These are phyloP conservation scores for Mallotus nudiflorus DNA, from an alignment of 345 rosid genomes.

Conservation along the genomic window DNA sequence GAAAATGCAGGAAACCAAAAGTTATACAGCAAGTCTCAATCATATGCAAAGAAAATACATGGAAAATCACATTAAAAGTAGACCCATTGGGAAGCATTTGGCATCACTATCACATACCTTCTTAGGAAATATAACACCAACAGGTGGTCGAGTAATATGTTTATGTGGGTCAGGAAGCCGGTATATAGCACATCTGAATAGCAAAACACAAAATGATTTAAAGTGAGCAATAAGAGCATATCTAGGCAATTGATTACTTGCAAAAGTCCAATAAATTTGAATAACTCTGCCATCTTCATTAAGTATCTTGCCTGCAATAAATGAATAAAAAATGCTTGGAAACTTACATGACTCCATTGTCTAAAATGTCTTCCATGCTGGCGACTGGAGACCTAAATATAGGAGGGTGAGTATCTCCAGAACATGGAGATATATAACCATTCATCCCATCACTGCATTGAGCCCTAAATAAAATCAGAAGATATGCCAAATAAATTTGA, in stretches of 20 bases:
- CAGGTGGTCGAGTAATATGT: constrained; percentile 58
- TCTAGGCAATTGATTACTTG: constrained; percentile 1
- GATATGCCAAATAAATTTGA: constrained; percentile 16
- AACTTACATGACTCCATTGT: constrained; percentile 86
- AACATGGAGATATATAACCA: constrained; percentile 80
- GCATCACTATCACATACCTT: constrained; percentile 46
- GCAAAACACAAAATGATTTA: constrained; percentile 6
- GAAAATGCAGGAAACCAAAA: not conserved
- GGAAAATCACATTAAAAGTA: not conserved
- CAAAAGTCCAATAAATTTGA: not conserved
- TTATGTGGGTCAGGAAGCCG: constrained; percentile 73
- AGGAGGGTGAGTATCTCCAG: constrained; percentile 74
- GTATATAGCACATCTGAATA: constrained; percentile 75
- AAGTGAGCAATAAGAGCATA: constrained; percentile 2
- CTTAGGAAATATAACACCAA: constrained; percentile 65
- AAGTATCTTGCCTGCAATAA: not conserved
- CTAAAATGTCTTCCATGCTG: constrained; percentile 82
- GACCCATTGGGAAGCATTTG: not conserved
- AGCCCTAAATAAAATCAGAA: constrained; percentile 47
- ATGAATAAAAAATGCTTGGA: not conserved
- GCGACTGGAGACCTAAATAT: constrained; percentile 72
- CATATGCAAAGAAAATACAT: not conserved
- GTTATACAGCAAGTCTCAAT: not conserved
- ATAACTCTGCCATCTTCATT: not conserved
- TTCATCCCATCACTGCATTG: constrained; percentile 94